Conservation (phyloP, 2,329 filamentous ascomycete genomes). For the Alternaria sp. region DNA sequence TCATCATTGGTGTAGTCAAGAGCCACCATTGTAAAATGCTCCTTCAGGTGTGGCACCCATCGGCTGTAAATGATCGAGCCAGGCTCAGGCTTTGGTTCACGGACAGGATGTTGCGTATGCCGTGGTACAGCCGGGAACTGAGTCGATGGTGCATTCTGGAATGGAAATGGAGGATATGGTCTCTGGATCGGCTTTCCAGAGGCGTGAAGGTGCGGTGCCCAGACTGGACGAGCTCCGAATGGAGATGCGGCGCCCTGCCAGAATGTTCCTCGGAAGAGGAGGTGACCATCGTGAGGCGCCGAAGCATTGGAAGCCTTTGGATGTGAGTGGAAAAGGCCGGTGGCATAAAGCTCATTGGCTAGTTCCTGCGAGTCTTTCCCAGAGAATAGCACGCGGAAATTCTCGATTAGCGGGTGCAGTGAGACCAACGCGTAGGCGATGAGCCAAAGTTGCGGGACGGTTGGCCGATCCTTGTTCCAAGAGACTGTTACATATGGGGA, state of each 20-base stretch:
- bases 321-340: conserved; percentile 56
- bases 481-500: conserved; percentile 53
- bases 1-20: conserved; percentile 70
- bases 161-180: conserved; percentile 54
- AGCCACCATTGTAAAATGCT: conserved; percentile 80
- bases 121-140: conserved; percentile 57
- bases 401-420: conserved; percentile 55
- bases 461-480: conserved; percentile 53
- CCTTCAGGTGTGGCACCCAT: conserved; percentile 77
- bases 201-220: conserved; percentile 48
- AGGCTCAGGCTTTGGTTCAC: conserved; percentile 74
- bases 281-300: conserved; percentile 50
- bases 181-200: conserved; percentile 50
- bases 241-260: conserved; percentile 57
- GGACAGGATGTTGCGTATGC: conserved; percentile 73
- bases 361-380: conserved; percentile 51
- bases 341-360: conserved; percentile 51
- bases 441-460: conserved; percentile 58
- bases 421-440: conserved; percentile 57
- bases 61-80: conserved; percentile 78
- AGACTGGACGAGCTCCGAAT: conserved; percentile 52
- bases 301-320: conserved; percentile 48
- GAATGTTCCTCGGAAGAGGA: conserved; percentile 61
- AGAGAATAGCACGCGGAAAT: conserved; percentile 53
- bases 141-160: conserved; percentile 58